phyloP scores from a whole-genome alignment of 2,329 filamentous ascomycete genomes.

The Aspergillus floridensis region DNA sequence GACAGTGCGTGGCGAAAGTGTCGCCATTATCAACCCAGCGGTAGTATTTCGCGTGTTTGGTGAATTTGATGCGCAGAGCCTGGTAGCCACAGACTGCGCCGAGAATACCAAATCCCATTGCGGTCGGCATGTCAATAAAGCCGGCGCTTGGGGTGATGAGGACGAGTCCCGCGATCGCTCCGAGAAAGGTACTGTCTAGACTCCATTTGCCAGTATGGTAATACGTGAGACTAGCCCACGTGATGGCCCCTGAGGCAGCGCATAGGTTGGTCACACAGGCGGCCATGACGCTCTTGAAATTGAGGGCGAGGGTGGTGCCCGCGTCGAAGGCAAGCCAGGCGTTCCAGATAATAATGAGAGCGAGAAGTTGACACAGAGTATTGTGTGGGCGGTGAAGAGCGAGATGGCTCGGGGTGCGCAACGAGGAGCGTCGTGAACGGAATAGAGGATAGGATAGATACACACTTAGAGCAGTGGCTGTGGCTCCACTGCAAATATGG shows the following conservation, averaged over 20 bases:
- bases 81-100: slow-evolving; percentile 51
- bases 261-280: slow-evolving; percentile 52
- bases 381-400: slow-evolving; percentile 50
- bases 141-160: slow-evolving; percentile 53
- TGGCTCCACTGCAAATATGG: slow-evolving; percentile 46
- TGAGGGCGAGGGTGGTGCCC: slow-evolving; percentile 49
- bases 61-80: slow-evolving; percentile 54
- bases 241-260: slow-evolving; percentile 47
- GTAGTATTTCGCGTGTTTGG: slow-evolving; percentile 45
- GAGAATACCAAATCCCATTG: slow-evolving; percentile 49
- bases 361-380: slow-evolving; percentile 48
- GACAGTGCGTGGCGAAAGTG: slow-evolving; percentile 55
- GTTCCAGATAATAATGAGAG: slow-evolving; percentile 52
- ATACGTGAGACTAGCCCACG: slow-evolving; percentile 49
- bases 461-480: slow-evolving; percentile 44
- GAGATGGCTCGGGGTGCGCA: slow-evolving; percentile 48
- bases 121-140: slow-evolving; percentile 51
- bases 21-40: slow-evolving; percentile 57
- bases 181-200: slow-evolving; percentile 52
- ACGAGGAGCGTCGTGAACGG: slow-evolving; percentile 45
- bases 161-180: slow-evolving; percentile 52
- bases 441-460: slow-evolving; percentile 53
- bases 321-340: slow-evolving; percentile 54
- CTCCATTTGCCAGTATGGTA: slow-evolving; percentile 47
- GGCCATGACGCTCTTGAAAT: slow-evolving; percentile 52